Evolutionary conservation across 164 flowering plant genomes (phyloP).

Genomic region (Kalanchoe fedtschenkoi): DNA sequence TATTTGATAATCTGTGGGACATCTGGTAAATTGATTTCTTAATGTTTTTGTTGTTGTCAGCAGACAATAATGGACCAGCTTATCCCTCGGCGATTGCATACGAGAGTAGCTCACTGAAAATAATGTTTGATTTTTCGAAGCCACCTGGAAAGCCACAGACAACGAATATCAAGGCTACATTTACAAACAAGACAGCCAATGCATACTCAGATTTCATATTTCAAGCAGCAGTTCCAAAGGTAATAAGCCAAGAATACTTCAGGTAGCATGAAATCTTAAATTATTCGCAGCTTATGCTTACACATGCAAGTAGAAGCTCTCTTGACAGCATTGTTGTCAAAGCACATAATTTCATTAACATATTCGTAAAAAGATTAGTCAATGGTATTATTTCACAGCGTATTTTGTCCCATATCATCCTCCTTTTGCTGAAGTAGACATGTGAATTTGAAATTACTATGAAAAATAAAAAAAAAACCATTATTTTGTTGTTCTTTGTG

Average conservation of each 20-base stretch:
- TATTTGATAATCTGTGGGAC: conserved; percentile 5
- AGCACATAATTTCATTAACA: no score
- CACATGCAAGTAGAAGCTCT: background rate
- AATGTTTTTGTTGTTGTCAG: background rate
- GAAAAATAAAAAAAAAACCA: no score
- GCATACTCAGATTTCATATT: conserved; percentile 61
- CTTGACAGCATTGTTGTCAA: background rate
- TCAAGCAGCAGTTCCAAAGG: conserved; percentile 99
- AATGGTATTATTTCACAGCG: no score
- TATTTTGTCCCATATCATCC: no score
- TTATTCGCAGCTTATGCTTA: no score
- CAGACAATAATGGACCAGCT: conserved; percentile 47
- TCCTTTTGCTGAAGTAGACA: no score
- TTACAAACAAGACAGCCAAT: conserved; percentile 59
- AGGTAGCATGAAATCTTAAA: background rate
- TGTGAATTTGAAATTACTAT: no score
- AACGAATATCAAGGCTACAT: conserved; percentile 63
- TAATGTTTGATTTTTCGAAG: conserved; percentile 77
- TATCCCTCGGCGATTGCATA: conserved; percentile 69
- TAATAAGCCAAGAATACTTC: conserved; percentile 16
- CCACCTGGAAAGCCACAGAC: conserved; percentile 51
- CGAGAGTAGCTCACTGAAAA: conserved; percentile 66
- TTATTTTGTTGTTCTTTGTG: no score
- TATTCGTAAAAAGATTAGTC: no score
- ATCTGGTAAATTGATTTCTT: background rate